Evolutionary conservation across 2,329 filamentous ascomycete species (phyloP), one percentile per base, ranked within the genome.

Genomic region (Fusarium compactum): DNA sequence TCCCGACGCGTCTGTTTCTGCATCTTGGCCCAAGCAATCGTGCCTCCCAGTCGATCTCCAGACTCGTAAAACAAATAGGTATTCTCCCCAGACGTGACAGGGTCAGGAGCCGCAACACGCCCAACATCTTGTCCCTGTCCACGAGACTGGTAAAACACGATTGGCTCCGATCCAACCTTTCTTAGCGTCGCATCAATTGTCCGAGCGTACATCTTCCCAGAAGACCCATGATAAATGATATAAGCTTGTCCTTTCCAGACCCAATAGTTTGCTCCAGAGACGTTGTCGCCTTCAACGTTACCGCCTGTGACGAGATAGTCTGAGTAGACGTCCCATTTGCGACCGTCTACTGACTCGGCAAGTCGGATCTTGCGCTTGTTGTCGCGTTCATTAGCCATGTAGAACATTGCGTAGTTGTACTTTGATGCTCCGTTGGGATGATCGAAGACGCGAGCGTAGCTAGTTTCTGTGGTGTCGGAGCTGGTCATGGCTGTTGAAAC

Each of bases 331-430:
- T 30, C 52, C 74, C 74, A 76, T 6, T 50, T 50, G 6, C 58
- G 60, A 8, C 74, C 74, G 14, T 76, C 74, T 0, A 24, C 16
- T 5, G 74, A 76, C 57, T 76, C 74, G 3, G 74, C 74, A 4
- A 76, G 65, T 4, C 74, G 61, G 4, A 76, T 76, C 12, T 74
- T 72, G 34, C 74, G 74, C 3, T 55, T 50, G 41, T 76, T 67
- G 40, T 76, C 66, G 0, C 46, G 20, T 34, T 76, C 74, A 25
- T 76, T 76, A 45, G 45, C 73, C 74, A 76, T 76, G 59, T 76
- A 76, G 34, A 76, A 76, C 74, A 76, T 76, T 43, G 65, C 74
- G 20, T 75, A 76, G 0, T 52, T 47, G 47, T 74, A 76, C 1
- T 54, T 64, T n/a, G 72, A 76, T 0, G 45, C 44, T 6, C 65